Percentiles rank a stretch among this genome's conserved stretches.
Conservation (phyloP, 148 eudicot genomes). For the Drosera capensis region DNA sequence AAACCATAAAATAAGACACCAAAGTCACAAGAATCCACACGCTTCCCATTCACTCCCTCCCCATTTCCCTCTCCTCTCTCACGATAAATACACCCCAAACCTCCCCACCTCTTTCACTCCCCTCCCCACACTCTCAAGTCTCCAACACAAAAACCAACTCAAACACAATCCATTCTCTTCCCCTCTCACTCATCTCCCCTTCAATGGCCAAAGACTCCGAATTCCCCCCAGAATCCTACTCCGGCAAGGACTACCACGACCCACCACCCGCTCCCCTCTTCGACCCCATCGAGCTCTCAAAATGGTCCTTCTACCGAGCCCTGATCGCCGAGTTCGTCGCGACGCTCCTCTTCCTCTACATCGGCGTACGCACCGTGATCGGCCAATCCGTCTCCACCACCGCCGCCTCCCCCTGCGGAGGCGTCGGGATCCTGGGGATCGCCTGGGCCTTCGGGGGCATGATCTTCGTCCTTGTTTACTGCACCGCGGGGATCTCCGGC, state of each 20-base stretch:
- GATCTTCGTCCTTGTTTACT: conserved; percentile 20
- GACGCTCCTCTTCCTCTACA: conserved; percentile 15
- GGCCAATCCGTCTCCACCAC: conserved; percentile 8
- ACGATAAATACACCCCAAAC: no score
- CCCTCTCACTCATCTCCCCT: no score
- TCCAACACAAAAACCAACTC: no score
- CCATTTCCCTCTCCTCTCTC: no score
- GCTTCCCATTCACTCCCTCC: no score
- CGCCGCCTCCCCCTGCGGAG: conserved; percentile 7
- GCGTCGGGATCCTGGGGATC: conserved; percentile 17
- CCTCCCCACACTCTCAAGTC: no score
- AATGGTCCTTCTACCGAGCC: conserved; percentile 14
- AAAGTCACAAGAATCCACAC: no score
- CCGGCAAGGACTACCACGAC: conserved; percentile 16
- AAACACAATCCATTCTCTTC: no score
- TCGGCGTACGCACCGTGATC: conserved; percentile 9
- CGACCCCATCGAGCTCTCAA: conserved; percentile 10
- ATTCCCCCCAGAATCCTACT: conserved; percentile 1
- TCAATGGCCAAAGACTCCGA: conserved; percentile 8
- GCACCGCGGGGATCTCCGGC: conserved; percentile 19
- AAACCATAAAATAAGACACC: no score
- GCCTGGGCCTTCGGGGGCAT: conserved; percentile 23
- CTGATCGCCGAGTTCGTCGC: conserved; percentile 17
- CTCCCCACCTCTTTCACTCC: no score
- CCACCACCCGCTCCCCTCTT: conserved; percentile 14